Evolutionary conservation across 345 rosid genomes (phyloP).

Genomic region (Hypericum perforatum): DNA sequence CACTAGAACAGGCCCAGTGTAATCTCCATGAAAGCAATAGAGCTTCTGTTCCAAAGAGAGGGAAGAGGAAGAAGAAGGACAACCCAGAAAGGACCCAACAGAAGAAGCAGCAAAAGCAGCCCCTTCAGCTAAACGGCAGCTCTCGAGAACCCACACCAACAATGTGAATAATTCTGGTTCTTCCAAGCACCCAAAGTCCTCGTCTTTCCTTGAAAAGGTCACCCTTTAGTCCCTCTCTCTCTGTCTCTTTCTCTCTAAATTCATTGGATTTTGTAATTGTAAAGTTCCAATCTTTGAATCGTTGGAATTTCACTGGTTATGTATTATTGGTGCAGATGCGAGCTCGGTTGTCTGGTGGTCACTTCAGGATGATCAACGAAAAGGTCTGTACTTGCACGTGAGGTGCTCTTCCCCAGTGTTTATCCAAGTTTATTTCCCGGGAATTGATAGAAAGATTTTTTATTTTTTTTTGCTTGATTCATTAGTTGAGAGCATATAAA

Average conservation of each 20-base stretch:
- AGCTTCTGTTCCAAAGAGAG: too few relatives aligned
- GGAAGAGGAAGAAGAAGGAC: too few relatives aligned
- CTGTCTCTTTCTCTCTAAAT: not conserved
- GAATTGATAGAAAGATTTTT: not conserved
- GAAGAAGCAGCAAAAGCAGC: slow-evolving; percentile 12
- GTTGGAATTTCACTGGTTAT: slow-evolving; percentile 2
- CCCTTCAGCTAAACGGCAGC: not conserved
- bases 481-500: not conserved
- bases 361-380: slow-evolving; percentile 89
- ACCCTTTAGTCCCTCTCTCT: not conserved
- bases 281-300: not conserved
- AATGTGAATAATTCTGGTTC: not conserved
- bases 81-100: too few relatives aligned
- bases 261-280: not conserved
- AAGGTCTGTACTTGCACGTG: slow-evolving; percentile 94
- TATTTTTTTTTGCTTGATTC: not conserved
- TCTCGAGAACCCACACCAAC: not conserved
- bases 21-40: too few relatives aligned
- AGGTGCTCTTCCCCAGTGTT: slow-evolving; percentile 1
- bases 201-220: slow-evolving; percentile 27
- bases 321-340: slow-evolving; percentile 57
- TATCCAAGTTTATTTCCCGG: not conserved
- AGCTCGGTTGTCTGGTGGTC: slow-evolving; percentile 69
- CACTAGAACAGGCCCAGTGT: too few relatives aligned
- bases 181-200: slow-evolving; percentile 11